Evolutionary conservation across 345 rosid genomes (phyloP), one percentile per base, ranked within the genome.

Genomic region (Limnanthes douglasii): DNA sequence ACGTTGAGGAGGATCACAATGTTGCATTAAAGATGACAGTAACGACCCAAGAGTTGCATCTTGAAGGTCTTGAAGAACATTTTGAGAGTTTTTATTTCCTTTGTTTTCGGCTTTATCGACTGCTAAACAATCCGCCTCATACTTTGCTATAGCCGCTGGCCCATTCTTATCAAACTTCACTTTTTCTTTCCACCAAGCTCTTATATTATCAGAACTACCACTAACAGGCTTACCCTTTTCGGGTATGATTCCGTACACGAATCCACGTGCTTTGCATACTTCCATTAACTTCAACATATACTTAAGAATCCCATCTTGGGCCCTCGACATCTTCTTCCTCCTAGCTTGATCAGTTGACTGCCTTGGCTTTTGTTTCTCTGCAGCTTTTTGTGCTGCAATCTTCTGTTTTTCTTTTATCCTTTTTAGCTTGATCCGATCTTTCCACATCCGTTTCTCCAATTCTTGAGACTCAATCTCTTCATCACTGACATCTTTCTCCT

Each of bases 161-260:
- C 99, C 99, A 43, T 92, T 92, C 73, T 69, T 92, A 50, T 92
- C 99, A 26, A 92, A 92, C 72, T 78, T 92, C 33, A 92, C 99
- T 70, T 81, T 85, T 62, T 92, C 99, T 50, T 85, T 92, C 99
- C 99, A 92, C 99, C 99, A 92, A 61, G 96, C 96, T 68, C 99
- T 67, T 22, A 85, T 64, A 22, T 92, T 92, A 22, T 92, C 99
- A 4, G 99, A 92, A 7, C 96, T 57, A 39, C 99, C 99, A 18
- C 96, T 73, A 12, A 92, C 93, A 0, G 96, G 78, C 52, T 92
- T 92, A 3, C 99, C 99, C 64, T 81, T 92, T 55, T 92, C 96
- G 0, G 99, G 99, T 52, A 92, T 92, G 5, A 92, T 92, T 28
- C 99, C 99, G 5, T 92, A 92, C 6, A 92, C 94, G 41, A 92